phyloP scores from a whole-genome alignment of 139 green algal genomes.

The Closterium sp. region DNA sequence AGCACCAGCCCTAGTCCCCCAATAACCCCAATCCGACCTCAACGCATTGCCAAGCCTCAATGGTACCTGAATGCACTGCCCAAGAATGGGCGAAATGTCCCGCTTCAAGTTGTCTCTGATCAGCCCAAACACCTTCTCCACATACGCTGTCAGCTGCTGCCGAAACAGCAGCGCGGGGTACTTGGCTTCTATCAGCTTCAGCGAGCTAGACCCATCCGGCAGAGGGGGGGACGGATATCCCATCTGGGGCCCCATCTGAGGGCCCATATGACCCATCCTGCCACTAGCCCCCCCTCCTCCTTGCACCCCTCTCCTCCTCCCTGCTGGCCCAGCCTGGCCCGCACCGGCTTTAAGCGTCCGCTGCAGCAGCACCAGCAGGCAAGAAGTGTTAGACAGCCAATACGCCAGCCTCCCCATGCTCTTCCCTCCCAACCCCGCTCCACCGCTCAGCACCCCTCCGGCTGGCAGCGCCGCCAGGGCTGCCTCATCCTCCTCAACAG shows the following conservation, averaged over 20 bases:
- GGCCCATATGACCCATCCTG: neutral
- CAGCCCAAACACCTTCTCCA: conserved; percentile 98
- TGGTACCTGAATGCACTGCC: conserved; percentile 68
- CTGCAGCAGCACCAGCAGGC: conserved; percentile 92
- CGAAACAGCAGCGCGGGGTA: conserved; percentile 99
- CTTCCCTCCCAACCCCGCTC: neutral
- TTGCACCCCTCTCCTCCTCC: neutral
- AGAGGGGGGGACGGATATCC: neutral
- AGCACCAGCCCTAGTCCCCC: no score
- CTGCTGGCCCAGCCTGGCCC: neutral
- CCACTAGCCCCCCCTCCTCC: conserved; percentile 22
- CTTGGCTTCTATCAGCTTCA: conserved; percentile 89
- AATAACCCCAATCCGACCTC: no score
- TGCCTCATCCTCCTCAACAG: conserved; percentile 67
- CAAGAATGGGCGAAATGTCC: conserved; percentile 82
- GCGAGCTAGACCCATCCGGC: neutral
- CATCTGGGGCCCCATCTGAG: neutral
- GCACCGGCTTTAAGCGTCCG: conserved; percentile 40
- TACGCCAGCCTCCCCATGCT: conserved; percentile 75
- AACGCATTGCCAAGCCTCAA: neutral
- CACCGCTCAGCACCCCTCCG: conserved; percentile 57
- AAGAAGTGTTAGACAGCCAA: conserved; percentile 95
- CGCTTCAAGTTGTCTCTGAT: conserved; percentile 98
- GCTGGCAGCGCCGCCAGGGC: conserved; percentile 19
- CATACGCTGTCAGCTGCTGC: conserved; percentile 97